Base-by-base conservation (phyloP, 257 asterid species). In the Solanum okadae region DNA sequence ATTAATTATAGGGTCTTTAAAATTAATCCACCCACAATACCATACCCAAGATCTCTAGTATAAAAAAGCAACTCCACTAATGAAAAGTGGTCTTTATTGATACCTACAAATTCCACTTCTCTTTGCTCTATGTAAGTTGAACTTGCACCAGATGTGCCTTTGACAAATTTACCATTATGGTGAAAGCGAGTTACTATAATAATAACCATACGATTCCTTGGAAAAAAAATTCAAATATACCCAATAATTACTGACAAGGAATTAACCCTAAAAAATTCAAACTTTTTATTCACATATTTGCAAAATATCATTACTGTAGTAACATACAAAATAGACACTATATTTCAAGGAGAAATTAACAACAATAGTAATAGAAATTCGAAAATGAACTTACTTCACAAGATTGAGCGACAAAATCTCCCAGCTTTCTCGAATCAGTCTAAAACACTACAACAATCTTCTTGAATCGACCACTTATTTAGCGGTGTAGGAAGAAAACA, bases 241-340 rank as follows among this genome's bases (percentile, higher is more conserved):
- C 10, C 0, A 0, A 37, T 0, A 37, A 37, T 37, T 37, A 0
- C 40, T 37, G 40, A 37, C 40, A 37, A 37, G 40, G 40, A 37
- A 37, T 5, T 34, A 16, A 52, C 63, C 0, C 63, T 52, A 5
- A 52, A 16, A 52, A 52, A 16, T 5, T 52, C 63, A 52, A 52
- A 52, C 63, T n/a, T n/a, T 52, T 52, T 52, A 18, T 16, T 16
- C 0, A 18, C 23, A 52, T 52, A 52, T 16, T 6, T 16, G 0
- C n/a, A 52, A 52, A 52, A 52, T 20, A 52, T 16, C 23, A 18
- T 52, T 7, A 18, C 0, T 52, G n/a, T 52, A 16, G 63, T 9
- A 61, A 9, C 27, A 61, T 61, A 61, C 14, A 61, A 61, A 61
- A 61, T 22, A 59, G 13, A 61, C 27, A 23, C 6, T 61, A 59